phyloP scores from a whole-genome alignment of 495 filamentous ascomycete species.

The Apodospora peruviana region DNA sequence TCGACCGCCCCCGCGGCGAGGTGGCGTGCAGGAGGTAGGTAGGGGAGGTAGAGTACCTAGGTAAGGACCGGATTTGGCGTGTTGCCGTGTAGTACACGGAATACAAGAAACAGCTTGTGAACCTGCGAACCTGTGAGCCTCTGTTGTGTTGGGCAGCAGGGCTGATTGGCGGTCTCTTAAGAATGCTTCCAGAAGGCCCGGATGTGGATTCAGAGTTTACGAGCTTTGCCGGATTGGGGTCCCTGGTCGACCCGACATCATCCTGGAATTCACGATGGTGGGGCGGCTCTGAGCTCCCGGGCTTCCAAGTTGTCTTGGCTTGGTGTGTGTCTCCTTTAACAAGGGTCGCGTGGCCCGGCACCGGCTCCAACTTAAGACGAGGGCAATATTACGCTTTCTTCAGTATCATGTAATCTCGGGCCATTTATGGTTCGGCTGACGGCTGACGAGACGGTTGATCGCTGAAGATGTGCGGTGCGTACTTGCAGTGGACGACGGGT shows the following conservation, averaged over 20 bases:
- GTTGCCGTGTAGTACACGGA: too few species aligned
- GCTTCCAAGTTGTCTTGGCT: neutral
- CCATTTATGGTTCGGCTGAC: slow-evolving; percentile 2
- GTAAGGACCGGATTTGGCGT: too few species aligned
- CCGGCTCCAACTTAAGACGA: slow-evolving; percentile 4
- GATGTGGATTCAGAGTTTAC: neutral
- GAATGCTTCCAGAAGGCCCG: neutral
- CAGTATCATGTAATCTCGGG: slow-evolving; percentile 5
- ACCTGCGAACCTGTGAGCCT: too few species aligned
- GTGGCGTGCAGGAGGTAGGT: too few species aligned
- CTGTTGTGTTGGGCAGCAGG: too few species aligned
- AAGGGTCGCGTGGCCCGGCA: neutral
- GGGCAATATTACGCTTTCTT: slow-evolving; percentile 2
- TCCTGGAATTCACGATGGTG: neutral
- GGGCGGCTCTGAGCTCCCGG: neutral
- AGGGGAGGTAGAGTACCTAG: too few species aligned
- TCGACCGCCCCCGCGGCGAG: too few species aligned
- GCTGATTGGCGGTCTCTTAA: slow-evolving; percentile 9
- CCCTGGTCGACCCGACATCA: slow-evolving; percentile 1
- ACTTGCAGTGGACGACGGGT: too few species aligned
- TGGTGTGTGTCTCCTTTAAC: neutral
- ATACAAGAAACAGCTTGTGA: too few species aligned
- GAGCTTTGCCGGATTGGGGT: slow-evolving; percentile 4
- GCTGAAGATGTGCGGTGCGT: too few species aligned
- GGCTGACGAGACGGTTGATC: too few species aligned